Conservation (phyloP, 2,329 filamentous ascomycete genomes). For the Ambrosiella beaveri region DNA sequence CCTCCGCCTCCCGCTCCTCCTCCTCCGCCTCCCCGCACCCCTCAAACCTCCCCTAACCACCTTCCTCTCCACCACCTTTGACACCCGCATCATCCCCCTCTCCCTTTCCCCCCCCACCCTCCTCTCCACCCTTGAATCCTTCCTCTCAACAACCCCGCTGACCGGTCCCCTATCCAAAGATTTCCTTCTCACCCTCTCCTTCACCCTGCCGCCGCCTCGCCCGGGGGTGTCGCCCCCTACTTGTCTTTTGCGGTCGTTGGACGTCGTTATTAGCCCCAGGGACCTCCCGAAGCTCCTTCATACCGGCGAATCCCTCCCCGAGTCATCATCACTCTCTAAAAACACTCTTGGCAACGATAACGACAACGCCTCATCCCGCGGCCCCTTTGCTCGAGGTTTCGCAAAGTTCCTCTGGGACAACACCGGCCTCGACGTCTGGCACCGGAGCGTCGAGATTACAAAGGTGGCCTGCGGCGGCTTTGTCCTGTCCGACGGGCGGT, state of each 20-base stretch:
- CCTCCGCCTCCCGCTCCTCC: slow-evolving; percentile 31
- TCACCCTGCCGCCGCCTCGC: slow-evolving; percentile 27
- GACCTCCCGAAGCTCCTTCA: slow-evolving; percentile 31
- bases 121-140: slow-evolving; percentile 32
- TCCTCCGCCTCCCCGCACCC: slow-evolving; percentile 37
- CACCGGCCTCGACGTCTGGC: slow-evolving; percentile 36
- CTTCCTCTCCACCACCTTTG: slow-evolving; percentile 36
- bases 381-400: slow-evolving; percentile 35
- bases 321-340: neutral
- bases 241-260: slow-evolving; percentile 26
- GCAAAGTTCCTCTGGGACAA: slow-evolving; percentile 33
- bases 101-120: slow-evolving; percentile 34
- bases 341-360: slow-evolving; percentile 20
- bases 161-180: slow-evolving; percentile 26
- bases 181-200: slow-evolving; percentile 33
- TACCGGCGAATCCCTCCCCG: slow-evolving; percentile 20
- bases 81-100: slow-evolving; percentile 36
- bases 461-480: slow-evolving; percentile 41
- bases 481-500: slow-evolving; percentile 32
- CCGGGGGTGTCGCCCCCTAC: slow-evolving; percentile 15
- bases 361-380: slow-evolving; percentile 11
- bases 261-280: slow-evolving; percentile 32
- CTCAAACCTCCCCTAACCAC: slow-evolving; percentile 31
- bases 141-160: slow-evolving; percentile 24
- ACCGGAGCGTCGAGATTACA: slow-evolving; percentile 33